These are phyloP conservation scores for Phellopilus nigrolimitatus DNA, from an alignment of 1,284 basidiomycete genomes.

Conservation along the genomic window DNA sequence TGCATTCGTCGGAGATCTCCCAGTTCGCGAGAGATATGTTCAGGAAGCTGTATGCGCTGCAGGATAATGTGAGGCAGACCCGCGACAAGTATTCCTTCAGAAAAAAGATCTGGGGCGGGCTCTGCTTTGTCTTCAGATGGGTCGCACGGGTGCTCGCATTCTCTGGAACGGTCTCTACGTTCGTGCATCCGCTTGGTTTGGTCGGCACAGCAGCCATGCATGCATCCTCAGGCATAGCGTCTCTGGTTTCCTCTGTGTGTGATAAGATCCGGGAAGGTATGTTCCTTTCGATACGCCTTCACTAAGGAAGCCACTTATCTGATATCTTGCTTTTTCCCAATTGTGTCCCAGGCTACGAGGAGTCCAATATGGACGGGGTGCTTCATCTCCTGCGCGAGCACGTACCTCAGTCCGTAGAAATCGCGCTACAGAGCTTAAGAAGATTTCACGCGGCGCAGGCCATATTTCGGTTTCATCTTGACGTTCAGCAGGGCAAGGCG, in stretches of 20 bases:
- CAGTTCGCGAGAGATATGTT: slow-evolving; percentile 3
- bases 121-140: slow-evolving; percentile 2
- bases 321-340: not conserved
- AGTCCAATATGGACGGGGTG: slow-evolving; percentile 2
- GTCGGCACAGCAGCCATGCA: not conserved
- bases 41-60: not conserved
- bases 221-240: not conserved
- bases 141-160: not conserved
- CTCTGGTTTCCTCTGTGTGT: slow-evolving; percentile 4
- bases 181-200: slow-evolving; percentile 6
- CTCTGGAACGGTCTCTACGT: not conserved
- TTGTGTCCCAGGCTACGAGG: not conserved
- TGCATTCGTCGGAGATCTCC: slow-evolving; percentile 11
- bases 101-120: slow-evolving; percentile 12
- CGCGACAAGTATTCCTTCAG: slow-evolving; percentile 8
- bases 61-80: slow-evolving; percentile 1
- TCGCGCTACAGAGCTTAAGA: slow-evolving; percentile 4
- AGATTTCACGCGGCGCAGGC: slow-evolving; percentile 8
- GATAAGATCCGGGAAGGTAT: slow-evolving; percentile 8
- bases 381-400: slow-evolving; percentile 3
- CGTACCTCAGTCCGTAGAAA: slow-evolving; percentile 2
- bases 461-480: slow-evolving; percentile 3
- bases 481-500: not conserved
- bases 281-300: not conserved
- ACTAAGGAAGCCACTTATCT: too few species aligned